Base-by-base conservation (phyloP, 768 basidiomycete species). In the Naematelia aurantialba region DNA sequence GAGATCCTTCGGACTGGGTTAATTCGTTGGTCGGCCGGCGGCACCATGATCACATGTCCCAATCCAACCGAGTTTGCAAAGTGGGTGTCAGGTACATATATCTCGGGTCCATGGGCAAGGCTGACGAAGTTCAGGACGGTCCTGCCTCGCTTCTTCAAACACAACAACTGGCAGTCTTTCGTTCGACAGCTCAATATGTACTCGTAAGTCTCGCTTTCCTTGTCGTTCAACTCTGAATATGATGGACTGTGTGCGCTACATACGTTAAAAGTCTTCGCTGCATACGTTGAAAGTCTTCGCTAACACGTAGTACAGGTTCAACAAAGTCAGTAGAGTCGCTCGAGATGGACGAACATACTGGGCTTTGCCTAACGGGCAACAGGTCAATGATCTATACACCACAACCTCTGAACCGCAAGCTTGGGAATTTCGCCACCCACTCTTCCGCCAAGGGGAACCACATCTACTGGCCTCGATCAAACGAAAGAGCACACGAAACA, bases 141-240 rank as follows among this genome's bases (percentile, higher is more conserved):
- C 29, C 84, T 98, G 5, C 90, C 90, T 2, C 84, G 86, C 45
- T 98, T 88, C 86, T 99, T 97, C 85, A 99, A 99, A 76, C 96
- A 98, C 79, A 86, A 88, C 61, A 96, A 94, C 76, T 98, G 96
- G 78, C 84, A 85, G 58, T 89, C 87, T 30, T 96, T 96, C 68
- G 91, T 93, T 17, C 83, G 91, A 13, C 91, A 96, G 73, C 82
- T 93, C 65, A 96, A 93, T 81, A 92, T 92, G 89, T 96, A 93
- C 77, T 89, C 89, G 55, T 91, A 60, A 68, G 71, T 70, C 11
- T 17, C 14, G 17, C 26, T 22, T 34, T 29, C 29, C 13, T 22
- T n/a, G 3, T 14, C 26, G 52, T 44, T 44, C 42, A 12, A 44
- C 42, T 44, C 19, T 44, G 12, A n/a, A n/a, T n/a, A n/a, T n/a